Percentiles rank a stretch among this genome's conserved stretches.
Conservation (phyloP, 2,329 filamentous ascomycete genomes). For the Thielaviopsis ethacetica region DNA sequence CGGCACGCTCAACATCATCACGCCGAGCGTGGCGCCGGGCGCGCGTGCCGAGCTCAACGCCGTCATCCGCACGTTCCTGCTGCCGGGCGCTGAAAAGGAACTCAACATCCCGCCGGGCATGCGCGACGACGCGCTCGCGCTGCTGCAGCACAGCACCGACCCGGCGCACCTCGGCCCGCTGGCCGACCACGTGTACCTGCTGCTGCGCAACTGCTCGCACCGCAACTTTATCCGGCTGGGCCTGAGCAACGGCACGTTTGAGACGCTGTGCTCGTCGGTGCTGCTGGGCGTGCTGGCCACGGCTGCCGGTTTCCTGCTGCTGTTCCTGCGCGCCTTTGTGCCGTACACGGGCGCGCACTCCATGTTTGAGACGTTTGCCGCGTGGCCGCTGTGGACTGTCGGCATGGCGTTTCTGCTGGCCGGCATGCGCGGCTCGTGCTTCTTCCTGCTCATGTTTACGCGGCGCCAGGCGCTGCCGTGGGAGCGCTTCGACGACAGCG, state of each 20-base stretch:
- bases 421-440: slow-evolving; percentile 29
- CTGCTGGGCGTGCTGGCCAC: slow-evolving; percentile 26
- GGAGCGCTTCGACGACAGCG: slow-evolving; percentile 29
- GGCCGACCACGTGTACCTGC: slow-evolving; percentile 29
- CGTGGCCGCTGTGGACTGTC: slow-evolving; percentile 30
- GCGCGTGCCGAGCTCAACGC: slow-evolving; percentile 22
- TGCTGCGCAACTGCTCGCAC: slow-evolving; percentile 31
- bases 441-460: slow-evolving; percentile 30
- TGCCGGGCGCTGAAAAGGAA: slow-evolving; percentile 27
- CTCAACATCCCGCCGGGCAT: slow-evolving; percentile 29
- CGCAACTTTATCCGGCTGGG: slow-evolving; percentile 36
- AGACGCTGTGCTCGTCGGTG: slow-evolving; percentile 31
- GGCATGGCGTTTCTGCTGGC: slow-evolving; percentile 27
- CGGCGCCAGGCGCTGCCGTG: slow-evolving; percentile 29
- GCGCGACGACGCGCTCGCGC: slow-evolving; percentile 23
- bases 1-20: slow-evolving; percentile 12
- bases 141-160: slow-evolving; percentile 21
- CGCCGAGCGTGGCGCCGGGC: slow-evolving; percentile 7
- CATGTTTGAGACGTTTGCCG: slow-evolving; percentile 25
- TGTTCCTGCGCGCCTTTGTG: slow-evolving; percentile 24
- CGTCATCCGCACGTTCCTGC: slow-evolving; percentile 25
- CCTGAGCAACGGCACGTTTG: slow-evolving; percentile 34
- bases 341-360: slow-evolving; percentile 23
- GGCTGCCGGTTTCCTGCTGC: slow-evolving; percentile 23
- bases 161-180: slow-evolving; percentile 25